Evolutionary conservation across 768 basidiomycete species (phyloP).

Genomic region (Brasilioporus rufonigricans): DNA sequence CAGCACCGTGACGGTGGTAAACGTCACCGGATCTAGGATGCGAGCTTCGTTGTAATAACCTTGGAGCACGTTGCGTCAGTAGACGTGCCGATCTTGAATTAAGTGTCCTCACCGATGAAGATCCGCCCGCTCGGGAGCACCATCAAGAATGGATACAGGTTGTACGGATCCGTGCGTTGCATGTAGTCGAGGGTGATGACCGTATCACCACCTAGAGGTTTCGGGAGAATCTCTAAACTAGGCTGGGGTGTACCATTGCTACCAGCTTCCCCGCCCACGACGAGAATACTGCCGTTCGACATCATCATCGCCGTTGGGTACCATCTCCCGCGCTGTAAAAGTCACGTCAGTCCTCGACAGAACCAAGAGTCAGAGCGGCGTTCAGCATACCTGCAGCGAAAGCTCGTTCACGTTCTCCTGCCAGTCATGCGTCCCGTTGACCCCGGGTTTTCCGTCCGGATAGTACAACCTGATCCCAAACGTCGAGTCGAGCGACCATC

Average conservation of each 20-base stretch:
- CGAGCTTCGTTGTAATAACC: slow-evolving; percentile 83
- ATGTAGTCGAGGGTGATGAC: slow-evolving; percentile 63
- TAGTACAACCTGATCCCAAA: slow-evolving; percentile 72
- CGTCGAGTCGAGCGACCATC: slow-evolving; percentile 69
- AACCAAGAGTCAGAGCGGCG: too few relatives aligned
- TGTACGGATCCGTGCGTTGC: slow-evolving; percentile 71
- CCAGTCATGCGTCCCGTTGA: slow-evolving; percentile 78
- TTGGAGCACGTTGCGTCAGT: slow-evolving; percentile 23
- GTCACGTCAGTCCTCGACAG: not conserved
- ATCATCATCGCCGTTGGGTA: slow-evolving; percentile 70
- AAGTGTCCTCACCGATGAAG: slow-evolving; percentile 58
- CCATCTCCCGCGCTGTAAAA: slow-evolving; percentile 62
- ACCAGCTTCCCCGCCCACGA: slow-evolving; percentile 74
- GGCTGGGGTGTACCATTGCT: slow-evolving; percentile 66
- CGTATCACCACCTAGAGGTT: slow-evolving; percentile 61
- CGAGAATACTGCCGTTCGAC: slow-evolving; percentile 70
- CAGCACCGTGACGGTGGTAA: slow-evolving; percentile 55
- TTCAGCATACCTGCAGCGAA: slow-evolving; percentile 52
- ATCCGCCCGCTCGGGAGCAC: slow-evolving; percentile 67
- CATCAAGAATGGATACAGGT: slow-evolving; percentile 75
- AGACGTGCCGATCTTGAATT: not conserved
- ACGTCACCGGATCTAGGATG: slow-evolving; percentile 64
- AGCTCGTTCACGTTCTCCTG: slow-evolving; percentile 64
- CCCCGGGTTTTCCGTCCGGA: slow-evolving; percentile 64
- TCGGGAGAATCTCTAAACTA: slow-evolving; percentile 70